A percentile compares a stretch with the other conserved stretches of the same genome.
Evolutionary conservation across 2,329 filamentous ascomycete genomes (phyloP).

Genomic region (Colletotrichum agaves): DNA sequence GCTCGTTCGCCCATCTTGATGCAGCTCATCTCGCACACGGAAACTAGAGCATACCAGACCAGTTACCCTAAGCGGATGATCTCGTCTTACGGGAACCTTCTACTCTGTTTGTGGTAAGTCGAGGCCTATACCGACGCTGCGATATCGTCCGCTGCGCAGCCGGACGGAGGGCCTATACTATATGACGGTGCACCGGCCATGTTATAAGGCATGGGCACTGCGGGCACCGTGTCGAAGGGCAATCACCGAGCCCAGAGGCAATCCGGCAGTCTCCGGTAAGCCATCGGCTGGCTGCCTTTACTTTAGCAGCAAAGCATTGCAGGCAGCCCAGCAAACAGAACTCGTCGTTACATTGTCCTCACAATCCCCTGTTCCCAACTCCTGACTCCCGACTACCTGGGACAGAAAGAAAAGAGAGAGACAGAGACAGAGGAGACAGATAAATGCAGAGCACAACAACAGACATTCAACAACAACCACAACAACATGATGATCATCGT

Average conservation of each 20-base stretch:
- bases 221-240: background rate
- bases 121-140: background rate
- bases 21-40: constrained; percentile 10
- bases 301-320: background rate
- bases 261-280: constrained; percentile 2
- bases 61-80: constrained; percentile 4
- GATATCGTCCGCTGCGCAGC: background rate
- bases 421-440: background rate
- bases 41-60: background rate
- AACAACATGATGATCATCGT: background rate
- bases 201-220: background rate
- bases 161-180: background rate
- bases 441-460: background rate
- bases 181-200: background rate
- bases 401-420: background rate
- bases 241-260: constrained; percentile 8
- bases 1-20: background rate
- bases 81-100: constrained; percentile 16
- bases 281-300: background rate
- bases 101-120: constrained; percentile 12
- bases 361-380: constrained; percentile 13
- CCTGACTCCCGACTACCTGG: background rate
- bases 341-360: constrained; percentile 13
- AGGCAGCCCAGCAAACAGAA: background rate
- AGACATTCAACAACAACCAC: background rate